Evolutionary conservation across 2,329 filamentous ascomycete species (phyloP).

Genomic region (Neonectria coccinea): DNA sequence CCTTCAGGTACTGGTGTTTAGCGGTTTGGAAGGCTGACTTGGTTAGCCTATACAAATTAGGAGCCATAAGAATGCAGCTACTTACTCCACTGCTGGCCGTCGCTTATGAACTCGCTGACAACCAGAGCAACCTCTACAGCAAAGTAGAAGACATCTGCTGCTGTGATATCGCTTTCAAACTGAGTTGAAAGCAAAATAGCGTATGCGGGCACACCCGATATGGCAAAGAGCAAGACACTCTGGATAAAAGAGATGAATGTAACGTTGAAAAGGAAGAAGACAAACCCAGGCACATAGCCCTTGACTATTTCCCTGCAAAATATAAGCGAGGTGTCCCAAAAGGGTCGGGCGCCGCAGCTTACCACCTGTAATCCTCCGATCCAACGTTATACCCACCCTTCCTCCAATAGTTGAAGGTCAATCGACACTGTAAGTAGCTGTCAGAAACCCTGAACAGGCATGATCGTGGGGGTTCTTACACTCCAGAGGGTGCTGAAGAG

Average conservation of each 20-base stretch:
- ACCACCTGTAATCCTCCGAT: constrained; percentile 95
- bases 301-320: constrained; percentile 74
- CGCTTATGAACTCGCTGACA: constrained; percentile 80
- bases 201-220: constrained; percentile 84
- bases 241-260: constrained; percentile 90
- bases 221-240: constrained; percentile 81
- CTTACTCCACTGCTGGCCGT: constrained; percentile 91
- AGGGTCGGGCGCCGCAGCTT: constrained; percentile 20
- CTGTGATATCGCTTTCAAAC: constrained; percentile 63
- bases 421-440: constrained; percentile 67
- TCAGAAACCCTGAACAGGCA: constrained; percentile 24
- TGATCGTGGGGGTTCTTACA: constrained; percentile 60
- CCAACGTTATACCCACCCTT: constrained; percentile 91
- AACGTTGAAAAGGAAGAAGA: constrained; percentile 88
- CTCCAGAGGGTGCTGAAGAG: constrained; percentile 82
- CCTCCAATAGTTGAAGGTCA: constrained; percentile 98
- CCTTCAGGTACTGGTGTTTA: constrained; percentile 80
- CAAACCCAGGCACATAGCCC: constrained; percentile 68
- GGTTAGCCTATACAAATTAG: constrained; percentile 15
- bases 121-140: constrained; percentile 63
- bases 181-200: constrained; percentile 79
- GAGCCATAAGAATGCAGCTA: constrained; percentile 18
- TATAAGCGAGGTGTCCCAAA: constrained; percentile 22
- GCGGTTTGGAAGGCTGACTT: constrained; percentile 79
- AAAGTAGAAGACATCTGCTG: constrained; percentile 62